phyloP scores from a whole-genome alignment of 2,329 filamentous ascomycete genomes.

The Monilinia vaccinii-corymbosi region DNA sequence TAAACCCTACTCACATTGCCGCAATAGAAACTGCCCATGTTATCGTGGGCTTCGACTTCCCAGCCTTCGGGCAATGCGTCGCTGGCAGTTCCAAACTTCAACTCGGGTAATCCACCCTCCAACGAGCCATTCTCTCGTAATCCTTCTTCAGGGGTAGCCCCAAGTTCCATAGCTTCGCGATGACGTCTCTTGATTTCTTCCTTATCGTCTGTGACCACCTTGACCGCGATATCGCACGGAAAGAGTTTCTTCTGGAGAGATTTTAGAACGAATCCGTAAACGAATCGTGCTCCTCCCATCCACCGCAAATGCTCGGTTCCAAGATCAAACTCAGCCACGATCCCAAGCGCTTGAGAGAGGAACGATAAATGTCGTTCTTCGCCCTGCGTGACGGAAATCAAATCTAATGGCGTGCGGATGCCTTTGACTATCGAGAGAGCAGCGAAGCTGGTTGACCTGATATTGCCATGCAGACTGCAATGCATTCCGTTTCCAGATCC shows the following conservation, averaged over 20 bases:
- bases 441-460: conserved; percentile 48
- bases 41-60: conserved; percentile 61
- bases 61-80: conserved; percentile 68
- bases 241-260: conserved; percentile 69
- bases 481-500: conserved; percentile 89
- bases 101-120: conserved; percentile 49
- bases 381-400: conserved; percentile 81
- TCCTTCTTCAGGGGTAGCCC: neutral
- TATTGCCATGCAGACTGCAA: conserved; percentile 66
- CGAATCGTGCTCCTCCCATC: conserved; percentile 77
- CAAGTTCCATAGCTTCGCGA: conserved; percentile 33
- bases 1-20: conserved; percentile 57
- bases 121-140: conserved; percentile 13
- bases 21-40: conserved; percentile 80
- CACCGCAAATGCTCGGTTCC: conserved; percentile 82
- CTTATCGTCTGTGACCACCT: conserved; percentile 70
- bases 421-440: conserved; percentile 80
- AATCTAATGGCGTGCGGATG: conserved; percentile 65
- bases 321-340: conserved; percentile 80
- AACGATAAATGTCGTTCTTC: conserved; percentile 67
- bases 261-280: conserved; percentile 65
- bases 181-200: conserved; percentile 63
- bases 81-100: conserved; percentile 68
- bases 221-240: conserved; percentile 77
- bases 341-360: conserved; percentile 77